Evolutionary conservation across 805 yeast species (phyloP), one percentile per base, ranked within the genome.

Genomic region (Ogataea populi-albae): DNA sequence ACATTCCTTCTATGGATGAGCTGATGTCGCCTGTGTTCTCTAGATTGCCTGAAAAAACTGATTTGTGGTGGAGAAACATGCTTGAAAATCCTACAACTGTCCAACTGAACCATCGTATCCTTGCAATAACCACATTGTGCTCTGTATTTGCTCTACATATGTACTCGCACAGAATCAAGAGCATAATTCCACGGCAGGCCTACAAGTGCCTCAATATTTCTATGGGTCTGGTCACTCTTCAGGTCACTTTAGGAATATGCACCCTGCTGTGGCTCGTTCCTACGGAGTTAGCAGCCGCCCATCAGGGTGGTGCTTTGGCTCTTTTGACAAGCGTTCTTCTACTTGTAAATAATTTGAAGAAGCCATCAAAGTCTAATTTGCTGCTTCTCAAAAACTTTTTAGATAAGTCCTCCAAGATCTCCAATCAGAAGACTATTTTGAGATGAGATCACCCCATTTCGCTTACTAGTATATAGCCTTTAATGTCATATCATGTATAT

Each of bases 31-130:
- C 82, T 4, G 71, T 73, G 14, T 93, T 69, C 57, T 71, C 95
- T 3, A 73, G 93, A 56, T 69, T 69, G 25, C 69, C 65, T 2
- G 91, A 84, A 53, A 63, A 69, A 38, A 71, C 86, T 3, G 96
- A 89, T 57, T 59, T 85, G 40, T 71, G 83, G 70, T 88, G 96
- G 96, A 80, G 96, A 68, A 93, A 93, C 57, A 62, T 86, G 60
- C 71, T 93, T 27, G 99, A 93, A 62, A 93, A 93, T 60, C 99
- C 98, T 41, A 77, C 95, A 5, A 89, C 96, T 1, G 98, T 93
- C 24, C 98, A 93, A 63, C 66, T 93, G 47, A 81, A 79, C 39
- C 99, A 93, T 63, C 77, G 99, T 60, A 73, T 82, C 17, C 62
- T 89, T 40, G 98, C 97, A 4, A 75, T 76, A 12, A 66, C 93